phyloP scores from a whole-genome alignment of 2,329 filamentous ascomycete genomes.

The Aspergillus quadricinctus region DNA sequence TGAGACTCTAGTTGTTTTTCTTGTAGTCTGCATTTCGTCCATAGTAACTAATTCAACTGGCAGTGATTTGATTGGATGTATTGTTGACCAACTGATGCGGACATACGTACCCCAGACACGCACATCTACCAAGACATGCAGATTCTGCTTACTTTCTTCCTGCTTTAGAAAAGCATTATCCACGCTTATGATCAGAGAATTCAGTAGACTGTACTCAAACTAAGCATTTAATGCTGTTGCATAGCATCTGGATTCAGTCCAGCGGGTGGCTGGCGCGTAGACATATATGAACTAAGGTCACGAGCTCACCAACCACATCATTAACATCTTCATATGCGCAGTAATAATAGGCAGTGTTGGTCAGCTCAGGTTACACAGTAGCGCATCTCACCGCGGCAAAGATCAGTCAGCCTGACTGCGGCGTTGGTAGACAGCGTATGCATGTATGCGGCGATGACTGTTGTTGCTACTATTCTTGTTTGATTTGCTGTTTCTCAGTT shows the following conservation, averaged over 20 bases:
- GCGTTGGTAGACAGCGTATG: background rate
- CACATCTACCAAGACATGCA: background rate
- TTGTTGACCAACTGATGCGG: background rate
- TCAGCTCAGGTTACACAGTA: background rate
- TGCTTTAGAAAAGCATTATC: background rate
- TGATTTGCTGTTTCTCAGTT: background rate
- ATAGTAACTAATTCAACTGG: too few relatives aligned
- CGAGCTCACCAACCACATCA: background rate
- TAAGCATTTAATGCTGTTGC: background rate
- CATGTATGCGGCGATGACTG: background rate
- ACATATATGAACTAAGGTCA: background rate
- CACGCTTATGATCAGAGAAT: background rate
- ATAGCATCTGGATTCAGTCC: background rate
- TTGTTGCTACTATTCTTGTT: background rate
- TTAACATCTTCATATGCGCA: background rate
- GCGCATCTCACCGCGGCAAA: background rate
- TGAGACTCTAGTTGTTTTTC: background rate
- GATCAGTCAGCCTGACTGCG: background rate
- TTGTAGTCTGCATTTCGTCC: too few relatives aligned
- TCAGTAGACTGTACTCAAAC: too few relatives aligned
- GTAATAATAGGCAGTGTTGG: background rate
- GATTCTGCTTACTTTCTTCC: background rate
- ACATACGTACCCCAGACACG: background rate
- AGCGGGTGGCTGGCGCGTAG: background rate
- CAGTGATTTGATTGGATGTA: background rate